Percentiles rank a stretch among this genome's conserved stretches.
Conservation (phyloP, 192 early-diverging fungal species). For the Entomortierella parvispora region DNA sequence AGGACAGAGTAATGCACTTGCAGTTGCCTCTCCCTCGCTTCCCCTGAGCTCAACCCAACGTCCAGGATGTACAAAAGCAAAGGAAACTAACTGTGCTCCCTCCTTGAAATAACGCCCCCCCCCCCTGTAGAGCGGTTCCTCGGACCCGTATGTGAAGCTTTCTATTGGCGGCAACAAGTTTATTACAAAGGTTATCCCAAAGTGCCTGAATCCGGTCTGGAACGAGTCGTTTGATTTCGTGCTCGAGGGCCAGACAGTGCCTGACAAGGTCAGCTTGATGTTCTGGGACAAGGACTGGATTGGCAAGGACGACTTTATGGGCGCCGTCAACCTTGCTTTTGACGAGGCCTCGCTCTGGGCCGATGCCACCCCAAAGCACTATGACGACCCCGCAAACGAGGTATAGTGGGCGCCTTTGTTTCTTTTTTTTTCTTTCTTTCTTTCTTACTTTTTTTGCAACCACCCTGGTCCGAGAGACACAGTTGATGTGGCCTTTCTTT, state of each 20-base stretch:
- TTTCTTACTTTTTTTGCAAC: too few species aligned
- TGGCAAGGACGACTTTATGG: conserved; percentile 72
- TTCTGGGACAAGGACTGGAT: conserved; percentile 79
- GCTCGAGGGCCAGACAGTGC: conserved; percentile 49
- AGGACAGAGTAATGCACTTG: conserved; percentile 26
- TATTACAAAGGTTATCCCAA: conserved; percentile 66
- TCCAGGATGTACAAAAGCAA: neutral
- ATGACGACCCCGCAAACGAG: conserved; percentile 64
- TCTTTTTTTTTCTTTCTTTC: neutral
- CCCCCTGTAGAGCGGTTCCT: conserved; percentile 51
- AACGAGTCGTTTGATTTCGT: conserved; percentile 66
- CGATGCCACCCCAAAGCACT: conserved; percentile 52
- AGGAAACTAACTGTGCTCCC: neutral
- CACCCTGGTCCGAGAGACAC: conserved; percentile 3
- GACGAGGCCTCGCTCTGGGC: conserved; percentile 57
- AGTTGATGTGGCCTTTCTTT: too few species aligned
- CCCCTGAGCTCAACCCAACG: neutral
- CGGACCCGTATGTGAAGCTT: conserved; percentile 58
- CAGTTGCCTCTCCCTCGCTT: neutral
- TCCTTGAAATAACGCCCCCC: neutral
- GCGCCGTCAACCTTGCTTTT: conserved; percentile 67
- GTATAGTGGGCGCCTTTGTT: conserved; percentile 44
- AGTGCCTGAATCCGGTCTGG: conserved; percentile 78
- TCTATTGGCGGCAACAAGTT: conserved; percentile 65
- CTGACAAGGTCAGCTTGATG: conserved; percentile 55